Base-by-base conservation (phyloP, 495 filamentous ascomycete species). In the Xylaria telfairii region DNA sequence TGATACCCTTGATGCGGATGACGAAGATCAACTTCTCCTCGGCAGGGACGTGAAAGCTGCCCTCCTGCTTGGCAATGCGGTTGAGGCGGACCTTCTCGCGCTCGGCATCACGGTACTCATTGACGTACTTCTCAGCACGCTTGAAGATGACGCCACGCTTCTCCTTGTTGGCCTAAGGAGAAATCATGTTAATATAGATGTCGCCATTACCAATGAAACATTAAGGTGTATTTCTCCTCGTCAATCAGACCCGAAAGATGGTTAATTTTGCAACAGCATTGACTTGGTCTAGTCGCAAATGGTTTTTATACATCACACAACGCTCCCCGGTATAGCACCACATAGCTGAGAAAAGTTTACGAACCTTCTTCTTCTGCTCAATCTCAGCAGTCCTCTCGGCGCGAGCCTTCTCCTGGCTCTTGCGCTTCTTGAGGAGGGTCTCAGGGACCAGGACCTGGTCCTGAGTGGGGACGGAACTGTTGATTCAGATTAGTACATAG, bases 1-100 rank as follows among this genome's bases (percentile, higher is more conserved):
- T 98, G 94, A 99, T 99, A 97, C 96, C 96, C 92, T 99, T 99
- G 90, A 99, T 98, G 86, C 96, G 96, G 87, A 98, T 85, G 80
- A 99, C 91, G 84, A 99, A 99, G 90, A 95, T 93, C 73, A 99
- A 88, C 89, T 97, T 97, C 83, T 92, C 88, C 91, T 99, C 93
- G 69, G 92, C 95, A 69, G 92, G 89, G 75, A 99, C 91, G 85
- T 96, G 93, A 92, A 92, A 96, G 82, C 90, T 92, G 83, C 93
- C 94, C 80, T 95, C 90, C 85, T 94, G 88, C 89, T 96, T 97
- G 80, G 93, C 92, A 73, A 92, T 83, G 72, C 96, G 95, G 75
- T 85, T 81, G 49, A 98, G 93, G 78, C 95, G 94, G 85, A 98
- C 91, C 91, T 96, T 96, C 90, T 99, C 96, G 74, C 94, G 94